phyloP scores from a whole-genome alignment of 2,329 filamentous ascomycete genomes.

The Truncatella angustata region DNA sequence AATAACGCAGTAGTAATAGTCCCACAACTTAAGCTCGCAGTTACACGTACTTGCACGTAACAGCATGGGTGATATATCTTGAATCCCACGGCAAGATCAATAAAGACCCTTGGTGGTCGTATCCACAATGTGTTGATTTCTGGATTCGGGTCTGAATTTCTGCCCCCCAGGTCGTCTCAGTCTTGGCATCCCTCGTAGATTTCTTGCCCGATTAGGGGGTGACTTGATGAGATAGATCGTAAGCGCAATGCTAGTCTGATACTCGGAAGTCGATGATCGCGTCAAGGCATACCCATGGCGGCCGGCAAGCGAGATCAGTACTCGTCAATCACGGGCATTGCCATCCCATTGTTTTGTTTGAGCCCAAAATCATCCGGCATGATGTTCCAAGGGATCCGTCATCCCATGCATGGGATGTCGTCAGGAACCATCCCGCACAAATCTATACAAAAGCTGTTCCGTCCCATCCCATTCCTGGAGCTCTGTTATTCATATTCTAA shows the following conservation, averaged over 20 bases:
- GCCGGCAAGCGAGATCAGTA: not conserved
- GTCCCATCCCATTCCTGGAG: constrained; percentile 3
- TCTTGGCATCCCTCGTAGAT: constrained; percentile 2
- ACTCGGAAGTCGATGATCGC: constrained; percentile 21
- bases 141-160: constrained; percentile 2
- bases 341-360: constrained; percentile 8
- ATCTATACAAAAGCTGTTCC: constrained; percentile 16
- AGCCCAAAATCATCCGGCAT: not conserved
- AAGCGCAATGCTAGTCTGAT: constrained; percentile 20
- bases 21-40: constrained; percentile 6
- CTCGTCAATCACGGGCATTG: not conserved
- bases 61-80: not conserved
- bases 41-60: not conserved
- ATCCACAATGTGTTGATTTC: constrained; percentile 5
- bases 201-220: constrained; percentile 8
- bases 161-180: constrained; percentile 1
- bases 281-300: constrained; percentile 9
- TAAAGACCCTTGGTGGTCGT: not conserved
- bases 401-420: not conserved
- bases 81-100: not conserved
- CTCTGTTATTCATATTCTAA: constrained; percentile 21
- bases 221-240: constrained; percentile 1
- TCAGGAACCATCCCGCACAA: not conserved
- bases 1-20: not conserved
- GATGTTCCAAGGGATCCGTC: not conserved